Evolutionary conservation across 1,284 basidiomycete genomes (phyloP).

Genomic region (Filobasidium uniguttulatum): DNA sequence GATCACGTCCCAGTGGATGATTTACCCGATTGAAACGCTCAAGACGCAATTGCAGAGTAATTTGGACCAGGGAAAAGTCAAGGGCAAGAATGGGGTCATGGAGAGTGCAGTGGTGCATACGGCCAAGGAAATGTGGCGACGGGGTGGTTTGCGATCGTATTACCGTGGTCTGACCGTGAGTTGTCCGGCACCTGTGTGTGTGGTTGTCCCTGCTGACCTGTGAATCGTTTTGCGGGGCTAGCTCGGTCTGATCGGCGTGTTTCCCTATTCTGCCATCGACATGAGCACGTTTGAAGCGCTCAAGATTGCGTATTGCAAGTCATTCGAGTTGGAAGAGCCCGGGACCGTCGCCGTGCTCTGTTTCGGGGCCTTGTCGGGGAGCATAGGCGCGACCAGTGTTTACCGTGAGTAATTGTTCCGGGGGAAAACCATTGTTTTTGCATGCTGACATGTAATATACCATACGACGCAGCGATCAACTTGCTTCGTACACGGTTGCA

Average conservation of each 20-base stretch:
- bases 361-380: constrained; percentile 78
- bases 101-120: constrained; percentile 49
- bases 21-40: constrained; percentile 38
- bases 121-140: constrained; percentile 50
- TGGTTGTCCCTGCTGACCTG: background rate
- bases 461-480: constrained; percentile 51
- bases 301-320: constrained; percentile 66
- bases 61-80: constrained; percentile 24
- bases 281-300: constrained; percentile 91
- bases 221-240: constrained; percentile 27
- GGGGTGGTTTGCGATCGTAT: constrained; percentile 72
- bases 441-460: background rate
- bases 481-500: constrained; percentile 88
- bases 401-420: constrained; percentile 45
- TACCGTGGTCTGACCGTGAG: constrained; percentile 82
- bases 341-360: constrained; percentile 66
- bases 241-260: constrained; percentile 80
- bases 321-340: constrained; percentile 67
- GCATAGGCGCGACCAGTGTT: constrained; percentile 79
- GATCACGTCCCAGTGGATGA: constrained; percentile 73
- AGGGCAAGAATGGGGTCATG: constrained; percentile 33
- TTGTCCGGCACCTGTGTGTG: constrained; percentile 14
- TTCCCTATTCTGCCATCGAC: constrained; percentile 79
- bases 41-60: constrained; percentile 90
- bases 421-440: background rate